These are phyloP conservation scores for Syzygium oleosum DNA, from an alignment of 345 rosid genomes.

Conservation along the genomic window DNA sequence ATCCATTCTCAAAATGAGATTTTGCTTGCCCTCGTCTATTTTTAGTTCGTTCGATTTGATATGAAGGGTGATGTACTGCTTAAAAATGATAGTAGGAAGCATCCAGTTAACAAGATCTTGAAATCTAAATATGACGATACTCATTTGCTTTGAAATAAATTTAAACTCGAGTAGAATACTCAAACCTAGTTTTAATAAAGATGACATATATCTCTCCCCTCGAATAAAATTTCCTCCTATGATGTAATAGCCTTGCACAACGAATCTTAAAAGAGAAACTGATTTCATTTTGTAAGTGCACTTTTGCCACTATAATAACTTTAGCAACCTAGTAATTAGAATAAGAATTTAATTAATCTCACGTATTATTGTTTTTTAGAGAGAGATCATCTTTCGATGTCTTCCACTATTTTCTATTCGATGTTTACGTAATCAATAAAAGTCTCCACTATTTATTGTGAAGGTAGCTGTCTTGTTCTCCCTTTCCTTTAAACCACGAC, in stretches of 20 bases:
- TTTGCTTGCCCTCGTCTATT: background rate
- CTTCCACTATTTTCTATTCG: background rate
- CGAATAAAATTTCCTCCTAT: background rate
- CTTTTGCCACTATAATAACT: background rate
- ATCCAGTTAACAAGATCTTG: too few relatives aligned
- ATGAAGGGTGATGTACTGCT: background rate
- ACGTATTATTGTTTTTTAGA: too few relatives aligned
- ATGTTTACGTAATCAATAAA: too few relatives aligned
- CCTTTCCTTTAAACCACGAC: too few relatives aligned
- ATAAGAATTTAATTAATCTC: background rate
- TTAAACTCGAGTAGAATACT: too few relatives aligned
- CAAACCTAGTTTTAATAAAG: too few relatives aligned
- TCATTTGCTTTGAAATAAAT: background rate
- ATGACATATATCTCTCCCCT: too few relatives aligned
- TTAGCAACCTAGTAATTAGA: background rate
- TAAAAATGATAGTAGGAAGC: background rate
- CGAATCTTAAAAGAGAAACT: background rate
- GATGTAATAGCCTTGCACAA: background rate
- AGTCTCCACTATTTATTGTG: too few relatives aligned
- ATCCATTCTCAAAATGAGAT: too few relatives aligned
- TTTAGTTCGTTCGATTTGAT: too few relatives aligned
- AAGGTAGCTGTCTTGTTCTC: too few relatives aligned
- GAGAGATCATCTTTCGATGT: background rate
- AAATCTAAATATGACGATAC: too few relatives aligned
- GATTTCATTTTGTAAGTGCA: background rate